phyloP scores from a whole-genome alignment of 177 flowering plant genomes.

The Vitis hybrid region DNA sequence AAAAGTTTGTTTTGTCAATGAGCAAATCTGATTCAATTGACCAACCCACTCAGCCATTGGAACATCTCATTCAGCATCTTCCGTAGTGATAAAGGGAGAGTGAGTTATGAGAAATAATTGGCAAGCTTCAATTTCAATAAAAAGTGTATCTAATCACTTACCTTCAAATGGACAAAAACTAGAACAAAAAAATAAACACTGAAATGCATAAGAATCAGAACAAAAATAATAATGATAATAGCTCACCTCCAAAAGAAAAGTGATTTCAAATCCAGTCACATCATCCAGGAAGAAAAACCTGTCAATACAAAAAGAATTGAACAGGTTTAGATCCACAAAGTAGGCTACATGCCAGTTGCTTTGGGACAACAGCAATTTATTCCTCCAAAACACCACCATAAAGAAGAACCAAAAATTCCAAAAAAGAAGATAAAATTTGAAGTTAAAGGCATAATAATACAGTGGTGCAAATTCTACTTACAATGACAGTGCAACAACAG shows the following conservation, averaged over 20 bases:
- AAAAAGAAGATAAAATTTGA: not conserved
- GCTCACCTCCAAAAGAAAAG: constrained; percentile 81
- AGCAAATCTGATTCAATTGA: too few relatives aligned
- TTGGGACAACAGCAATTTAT: too few relatives aligned
- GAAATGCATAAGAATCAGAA: not conserved
- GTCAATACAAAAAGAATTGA: constrained; percentile 12
- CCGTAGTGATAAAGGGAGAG: not conserved
- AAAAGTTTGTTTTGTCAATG: too few relatives aligned
- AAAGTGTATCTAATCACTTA: too few relatives aligned
- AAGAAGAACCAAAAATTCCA: not conserved
- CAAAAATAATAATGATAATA: not conserved
- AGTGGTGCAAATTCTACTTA: constrained; percentile 40
- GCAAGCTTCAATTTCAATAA: too few relatives aligned
- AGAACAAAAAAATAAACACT: too few relatives aligned
- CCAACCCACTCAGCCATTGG: too few relatives aligned
- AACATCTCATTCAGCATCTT: not conserved
- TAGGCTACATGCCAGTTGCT: not conserved
- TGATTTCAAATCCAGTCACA: constrained; percentile 92
- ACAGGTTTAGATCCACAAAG: not conserved
- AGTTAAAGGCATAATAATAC: not conserved
- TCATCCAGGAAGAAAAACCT: constrained; percentile 99
- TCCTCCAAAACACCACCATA: not conserved
- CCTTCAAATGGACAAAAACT: too few relatives aligned
- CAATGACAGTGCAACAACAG: constrained; percentile 83
- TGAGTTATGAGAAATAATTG: not conserved